Evolutionary conservation across 768 basidiomycete genomes (phyloP), one percentile per base, ranked within the genome.

Genomic region (Suillus subluteus): DNA sequence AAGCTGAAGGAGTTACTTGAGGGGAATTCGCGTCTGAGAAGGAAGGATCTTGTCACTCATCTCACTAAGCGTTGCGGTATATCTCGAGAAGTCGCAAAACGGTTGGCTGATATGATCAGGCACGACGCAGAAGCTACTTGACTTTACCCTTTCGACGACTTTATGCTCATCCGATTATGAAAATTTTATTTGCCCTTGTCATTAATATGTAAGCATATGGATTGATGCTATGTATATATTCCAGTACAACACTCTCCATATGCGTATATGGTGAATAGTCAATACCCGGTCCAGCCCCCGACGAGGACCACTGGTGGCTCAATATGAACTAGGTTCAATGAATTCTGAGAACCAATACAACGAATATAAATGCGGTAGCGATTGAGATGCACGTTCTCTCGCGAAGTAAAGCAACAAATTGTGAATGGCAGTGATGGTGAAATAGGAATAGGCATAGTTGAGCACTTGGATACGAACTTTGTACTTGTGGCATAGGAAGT

Each of bases 61-160:
- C 66, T 76, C 62, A 70, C 62, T 30, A n/a, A 64, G 18, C 77
- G 75, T 21, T 78, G 76, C 56, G 69, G 67, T 44, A 65, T 78
- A 69, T 72, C 75, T 32, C 59, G 62, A 15, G 75, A 74, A 6
- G 73, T 72, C 1, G 75, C 75, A 21, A 68, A 55, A 52, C 68
- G 40, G 62, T 66, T 76, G 13, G 77, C 62, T 23, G 62, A 64
- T 4, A 68, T 76, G 64, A 73, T 76, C 67, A 68, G 63, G 40
- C 66, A 65, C 11, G 64, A 63, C 23, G 68, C 65, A 23, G 3
- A 41, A 59, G 26, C 23, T 18, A 41, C 38, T 18, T 59, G 18
- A 40, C 26, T 30, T 18, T 52, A 30, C 26, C 26, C 9, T 18
- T 40, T 23, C 37, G 58, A 23, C 7, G 9, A 38, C n/a, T 37